Conservation (phyloP, 495 filamentous ascomycete genomes). For the Pseudevernia furfuracea region DNA sequence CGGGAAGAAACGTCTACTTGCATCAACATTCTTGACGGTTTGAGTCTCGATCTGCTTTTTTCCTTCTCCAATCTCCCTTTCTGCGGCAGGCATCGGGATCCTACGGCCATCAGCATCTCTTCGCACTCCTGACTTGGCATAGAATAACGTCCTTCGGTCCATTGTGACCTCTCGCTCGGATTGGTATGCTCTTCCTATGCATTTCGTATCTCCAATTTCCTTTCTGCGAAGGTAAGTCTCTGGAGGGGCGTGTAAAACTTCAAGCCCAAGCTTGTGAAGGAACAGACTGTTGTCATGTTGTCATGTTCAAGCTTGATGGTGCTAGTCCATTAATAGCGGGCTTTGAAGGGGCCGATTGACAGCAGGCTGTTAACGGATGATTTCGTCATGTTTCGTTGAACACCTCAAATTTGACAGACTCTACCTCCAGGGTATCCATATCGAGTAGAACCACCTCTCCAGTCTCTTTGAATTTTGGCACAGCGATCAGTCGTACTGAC, state of each 20-base stretch:
- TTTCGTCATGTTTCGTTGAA: conserved; percentile 43
- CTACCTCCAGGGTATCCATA: conserved; percentile 70
- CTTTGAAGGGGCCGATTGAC: too few relatives aligned
- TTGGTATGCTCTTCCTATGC: background rate
- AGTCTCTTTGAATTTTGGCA: conserved; percentile 76
- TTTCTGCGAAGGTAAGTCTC: background rate
- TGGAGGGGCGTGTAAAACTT: background rate
- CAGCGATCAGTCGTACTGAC: conserved; percentile 61
- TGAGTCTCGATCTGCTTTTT: background rate
- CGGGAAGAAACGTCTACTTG: background rate
- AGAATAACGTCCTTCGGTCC: background rate
- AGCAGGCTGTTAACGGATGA: too few relatives aligned
- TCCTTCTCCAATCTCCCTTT: too few relatives aligned
- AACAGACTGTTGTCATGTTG: background rate
- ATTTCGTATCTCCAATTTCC: background rate
- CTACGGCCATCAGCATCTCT: background rate
- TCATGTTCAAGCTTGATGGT: background rate
- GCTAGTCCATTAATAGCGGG: background rate
- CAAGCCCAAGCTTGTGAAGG: background rate
- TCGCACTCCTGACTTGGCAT: background rate
- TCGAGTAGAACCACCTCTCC: conserved; percentile 81
- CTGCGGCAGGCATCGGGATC: background rate
- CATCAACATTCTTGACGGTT: background rate
- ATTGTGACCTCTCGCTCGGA: background rate
- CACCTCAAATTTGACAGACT: conserved; percentile 58